Evolutionary conservation across 1,139 yeast species (phyloP).

Genomic region (Lodderomyces parapsilosis): DNA sequence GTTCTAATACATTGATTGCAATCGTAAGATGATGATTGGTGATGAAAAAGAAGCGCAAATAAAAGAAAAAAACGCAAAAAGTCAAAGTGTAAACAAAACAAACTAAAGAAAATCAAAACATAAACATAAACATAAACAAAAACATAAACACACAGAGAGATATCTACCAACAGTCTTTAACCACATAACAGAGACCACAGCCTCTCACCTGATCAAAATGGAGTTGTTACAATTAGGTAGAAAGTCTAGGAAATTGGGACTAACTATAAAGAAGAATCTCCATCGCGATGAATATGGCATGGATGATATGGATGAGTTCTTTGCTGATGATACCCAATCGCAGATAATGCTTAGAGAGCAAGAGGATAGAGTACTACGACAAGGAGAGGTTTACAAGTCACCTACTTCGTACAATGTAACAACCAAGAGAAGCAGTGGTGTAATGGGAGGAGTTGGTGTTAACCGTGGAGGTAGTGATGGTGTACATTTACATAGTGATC

Average conservation of each 20-base stretch:
- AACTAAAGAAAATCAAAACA: not conserved
- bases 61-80: not conserved
- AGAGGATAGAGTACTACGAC: constrained; percentile 2
- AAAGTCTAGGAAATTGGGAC: constrained; percentile 60
- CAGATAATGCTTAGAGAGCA: not conserved
- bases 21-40: not conserved
- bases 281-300: constrained; percentile 66
- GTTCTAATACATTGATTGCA: no score
- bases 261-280: constrained; percentile 50
- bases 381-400: constrained; percentile 1
- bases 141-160: not conserved
- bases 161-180: not conserved
- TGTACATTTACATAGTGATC: not conserved
- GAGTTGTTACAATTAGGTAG: constrained; percentile 55
- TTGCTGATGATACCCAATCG: constrained; percentile 34
- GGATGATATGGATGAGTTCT: constrained; percentile 81
- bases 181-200: no score
- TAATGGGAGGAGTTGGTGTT: not conserved
- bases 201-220: no score
- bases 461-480: not conserved
- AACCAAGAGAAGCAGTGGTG: no score
- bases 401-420: not conserved
- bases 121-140: not conserved
- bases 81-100: not conserved
- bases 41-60: not conserved